Evolutionary conservation across 352 stramenopile genomes (phyloP).

Genomic region (Pythium plurisporium): DNA sequence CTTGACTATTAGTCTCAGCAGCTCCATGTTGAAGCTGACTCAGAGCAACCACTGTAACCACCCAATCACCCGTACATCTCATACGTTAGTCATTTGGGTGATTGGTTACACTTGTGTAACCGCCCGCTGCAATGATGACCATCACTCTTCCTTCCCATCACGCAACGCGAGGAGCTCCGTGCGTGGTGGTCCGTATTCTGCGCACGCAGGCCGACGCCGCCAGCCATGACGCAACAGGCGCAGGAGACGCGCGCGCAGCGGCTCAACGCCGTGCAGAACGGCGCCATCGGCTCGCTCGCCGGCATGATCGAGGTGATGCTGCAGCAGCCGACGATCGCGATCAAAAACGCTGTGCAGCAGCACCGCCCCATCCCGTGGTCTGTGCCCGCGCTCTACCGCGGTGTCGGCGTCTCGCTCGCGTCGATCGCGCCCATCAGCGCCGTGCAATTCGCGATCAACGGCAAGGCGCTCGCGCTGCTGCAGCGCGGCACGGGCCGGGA

Average conservation of each 20-base stretch:
- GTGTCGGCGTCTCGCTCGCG: slow-evolving; percentile 67
- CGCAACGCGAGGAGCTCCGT: too few species aligned
- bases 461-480: slow-evolving; percentile 50
- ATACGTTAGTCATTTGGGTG: neutral
- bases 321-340: slow-evolving; percentile 80
- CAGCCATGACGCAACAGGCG: neutral
- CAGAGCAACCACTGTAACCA: neutral
- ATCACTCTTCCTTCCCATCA: too few species aligned
- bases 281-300: slow-evolving; percentile 68
- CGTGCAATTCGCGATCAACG: slow-evolving; percentile 78
- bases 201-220: too few species aligned
- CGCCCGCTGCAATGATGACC: neutral
- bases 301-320: slow-evolving; percentile 82
- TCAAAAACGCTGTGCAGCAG: slow-evolving; percentile 86
- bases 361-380: slow-evolving; percentile 59
- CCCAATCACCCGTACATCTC: neutral
- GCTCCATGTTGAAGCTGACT: slow-evolving; percentile 1
- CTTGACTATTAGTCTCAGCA: neutral
- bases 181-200: too few species aligned
- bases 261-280: slow-evolving; percentile 68
- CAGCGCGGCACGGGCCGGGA: slow-evolving; percentile 16
- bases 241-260: slow-evolving; percentile 40
- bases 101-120: neutral
- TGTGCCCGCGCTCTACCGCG: slow-evolving; percentile 60
- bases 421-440: slow-evolving; percentile 78